phyloP scores from a whole-genome alignment of 2,329 filamentous ascomycete genomes.

The Aurifilum marmelostoma region DNA sequence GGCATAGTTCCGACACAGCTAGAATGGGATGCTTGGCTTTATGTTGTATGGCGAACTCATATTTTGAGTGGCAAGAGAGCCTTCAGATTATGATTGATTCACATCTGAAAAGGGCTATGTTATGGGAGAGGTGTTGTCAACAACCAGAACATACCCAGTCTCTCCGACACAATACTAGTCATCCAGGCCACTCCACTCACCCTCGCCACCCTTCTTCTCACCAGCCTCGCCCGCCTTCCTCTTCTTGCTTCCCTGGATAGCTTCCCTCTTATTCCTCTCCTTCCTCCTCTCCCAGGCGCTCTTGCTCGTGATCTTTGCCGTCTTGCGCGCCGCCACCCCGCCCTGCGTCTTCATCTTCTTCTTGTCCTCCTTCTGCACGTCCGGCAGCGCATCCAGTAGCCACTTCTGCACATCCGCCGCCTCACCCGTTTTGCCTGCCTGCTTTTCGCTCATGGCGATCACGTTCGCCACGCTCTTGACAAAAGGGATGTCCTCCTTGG shows the following conservation, averaged over 20 bases:
- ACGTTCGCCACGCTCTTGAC: conserved; percentile 93
- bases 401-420: conserved; percentile 74
- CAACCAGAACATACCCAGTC: background rate
- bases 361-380: conserved; percentile 80
- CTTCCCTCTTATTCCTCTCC: conserved; percentile 68
- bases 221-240: conserved; percentile 43
- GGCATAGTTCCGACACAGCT: background rate
- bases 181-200: conserved; percentile 20
- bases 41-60: background rate
- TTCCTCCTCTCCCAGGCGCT: conserved; percentile 73
- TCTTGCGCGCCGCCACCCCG: conserved; percentile 74
- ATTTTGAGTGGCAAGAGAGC: background rate
- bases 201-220: conserved; percentile 2
- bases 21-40: background rate
- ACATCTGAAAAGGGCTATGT: background rate
- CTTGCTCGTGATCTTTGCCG: conserved; percentile 77
- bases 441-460: conserved; percentile 79
- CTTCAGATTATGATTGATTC: background rate
- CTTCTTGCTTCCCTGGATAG: conserved; percentile 64
- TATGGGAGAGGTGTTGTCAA: background rate
- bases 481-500: conserved; percentile 87
- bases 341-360: conserved; percentile 74
- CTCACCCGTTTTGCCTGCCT: conserved; percentile 57
- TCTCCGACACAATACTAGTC: conserved; percentile 8
- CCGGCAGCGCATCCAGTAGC: conserved; percentile 85